phyloP scores from a whole-genome alignment of 257 asterid species.

The Solanum gandarillasii region DNA sequence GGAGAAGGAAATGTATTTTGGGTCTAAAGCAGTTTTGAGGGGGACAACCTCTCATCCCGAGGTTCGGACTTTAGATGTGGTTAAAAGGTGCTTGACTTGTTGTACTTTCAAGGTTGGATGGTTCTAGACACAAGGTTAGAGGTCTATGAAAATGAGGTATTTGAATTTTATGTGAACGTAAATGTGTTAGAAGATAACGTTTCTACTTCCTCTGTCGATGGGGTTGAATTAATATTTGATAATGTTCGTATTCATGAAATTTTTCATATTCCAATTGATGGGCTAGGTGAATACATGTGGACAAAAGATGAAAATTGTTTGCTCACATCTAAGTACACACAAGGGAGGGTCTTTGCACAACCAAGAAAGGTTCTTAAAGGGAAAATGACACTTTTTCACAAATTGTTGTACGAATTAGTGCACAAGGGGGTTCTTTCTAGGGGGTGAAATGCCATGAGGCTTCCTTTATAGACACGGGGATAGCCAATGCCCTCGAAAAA shows the following conservation, averaged over 20 bases:
- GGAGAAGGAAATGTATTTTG: not conserved
- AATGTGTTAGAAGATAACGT: not conserved
- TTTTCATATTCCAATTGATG: too few relatives aligned
- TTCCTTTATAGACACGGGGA: not conserved
- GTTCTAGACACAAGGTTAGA: not conserved
- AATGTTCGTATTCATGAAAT: too few relatives aligned
- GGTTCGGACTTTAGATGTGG: too few relatives aligned
- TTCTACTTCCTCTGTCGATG: not conserved
- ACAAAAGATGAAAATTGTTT: not conserved
- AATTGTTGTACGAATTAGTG: not conserved
- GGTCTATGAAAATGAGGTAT: not conserved
- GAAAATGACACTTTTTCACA: not conserved
- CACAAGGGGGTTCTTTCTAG: not conserved
- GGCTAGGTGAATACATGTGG: not conserved
- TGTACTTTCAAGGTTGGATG: not conserved
- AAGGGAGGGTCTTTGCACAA: not conserved
- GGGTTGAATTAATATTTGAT: not conserved
- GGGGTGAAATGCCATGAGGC: not conserved
- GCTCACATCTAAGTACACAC: not conserved
- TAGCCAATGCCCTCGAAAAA: not conserved
- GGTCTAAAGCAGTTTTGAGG: not conserved
- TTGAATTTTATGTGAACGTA: not conserved
- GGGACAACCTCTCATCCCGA: not conserved
- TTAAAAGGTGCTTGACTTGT: not conserved
- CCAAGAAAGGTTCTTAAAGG: not conserved